A percentile compares a stretch with the other conserved stretches of the same genome.
These are phyloP conservation scores for Daldinia vernicosa DNA, from an alignment of 495 filamentous ascomycete genomes.

Conservation along the genomic window DNA sequence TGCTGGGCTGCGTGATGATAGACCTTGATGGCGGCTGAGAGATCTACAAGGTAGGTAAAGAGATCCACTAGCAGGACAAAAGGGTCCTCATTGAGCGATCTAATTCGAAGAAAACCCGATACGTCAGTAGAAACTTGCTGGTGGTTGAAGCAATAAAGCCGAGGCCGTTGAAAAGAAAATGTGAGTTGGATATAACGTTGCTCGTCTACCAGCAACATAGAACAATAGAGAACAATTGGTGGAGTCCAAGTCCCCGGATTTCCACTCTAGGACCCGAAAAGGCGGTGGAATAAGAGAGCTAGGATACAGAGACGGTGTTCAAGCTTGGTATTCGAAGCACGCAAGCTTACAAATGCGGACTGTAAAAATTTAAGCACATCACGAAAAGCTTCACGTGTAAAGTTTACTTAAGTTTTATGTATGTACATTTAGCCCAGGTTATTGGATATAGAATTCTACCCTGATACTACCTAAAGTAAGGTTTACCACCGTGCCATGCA, in stretches of 20 bases:
- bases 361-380: constrained; percentile 1
- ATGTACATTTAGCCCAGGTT: constrained; percentile 12
- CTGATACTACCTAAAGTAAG: constrained; percentile 25
- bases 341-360: not conserved
- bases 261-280: not conserved
- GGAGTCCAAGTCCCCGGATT: constrained; percentile 2
- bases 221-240: not conserved
- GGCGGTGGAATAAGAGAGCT: constrained; percentile 9
- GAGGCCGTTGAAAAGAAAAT: not conserved
- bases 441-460: not conserved
- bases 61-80: constrained; percentile 12
- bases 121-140: not conserved
- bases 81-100: constrained; percentile 9
- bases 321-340: constrained; percentile 16
- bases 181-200: constrained; percentile 3
- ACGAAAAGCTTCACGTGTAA: not conserved
- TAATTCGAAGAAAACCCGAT: not conserved
- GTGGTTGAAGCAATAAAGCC: not conserved
- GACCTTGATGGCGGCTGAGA: constrained; percentile 32
- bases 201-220: not conserved
- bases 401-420: not conserved
- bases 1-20: not conserved
- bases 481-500: constrained; percentile 27
- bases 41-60: not conserved
- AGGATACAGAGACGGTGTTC: not conserved